These are phyloP conservation scores for Naematelia encephala DNA, from an alignment of 768 basidiomycete species.

Conservation along the genomic window DNA sequence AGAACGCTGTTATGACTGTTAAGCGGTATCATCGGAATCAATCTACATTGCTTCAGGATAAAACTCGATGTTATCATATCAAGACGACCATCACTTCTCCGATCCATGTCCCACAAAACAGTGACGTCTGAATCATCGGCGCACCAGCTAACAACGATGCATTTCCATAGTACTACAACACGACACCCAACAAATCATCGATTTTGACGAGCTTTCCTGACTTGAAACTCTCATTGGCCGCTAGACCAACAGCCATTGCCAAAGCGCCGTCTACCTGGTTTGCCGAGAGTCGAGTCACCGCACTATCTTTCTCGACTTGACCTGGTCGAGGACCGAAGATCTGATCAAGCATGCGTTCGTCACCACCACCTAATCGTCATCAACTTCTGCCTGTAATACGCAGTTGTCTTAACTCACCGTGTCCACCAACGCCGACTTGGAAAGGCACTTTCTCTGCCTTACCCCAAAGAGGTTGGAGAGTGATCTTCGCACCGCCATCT, in stretches of 20 bases:
- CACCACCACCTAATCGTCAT: constrained; percentile 51
- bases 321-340: constrained; percentile 57
- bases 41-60: too few species aligned
- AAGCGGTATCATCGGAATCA: too few species aligned
- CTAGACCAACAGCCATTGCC: constrained; percentile 56
- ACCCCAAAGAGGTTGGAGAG: constrained; percentile 55
- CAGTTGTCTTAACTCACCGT: constrained; percentile 54
- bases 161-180: too few species aligned
- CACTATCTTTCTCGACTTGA: constrained; percentile 52
- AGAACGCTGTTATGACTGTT: too few species aligned
- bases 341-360: constrained; percentile 56
- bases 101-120: too few species aligned
- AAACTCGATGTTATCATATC: too few species aligned
- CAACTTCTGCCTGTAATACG: background rate
- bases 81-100: too few species aligned
- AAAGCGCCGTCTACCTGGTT: constrained; percentile 56
- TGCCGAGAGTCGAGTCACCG: constrained; percentile 56
- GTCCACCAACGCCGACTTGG: constrained; percentile 53
- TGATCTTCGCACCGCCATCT: constrained; percentile 54
- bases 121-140: too few species aligned
- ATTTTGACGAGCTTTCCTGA: constrained; percentile 54
- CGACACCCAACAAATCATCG: constrained; percentile 43
- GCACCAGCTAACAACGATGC: too few species aligned
- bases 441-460: constrained; percentile 54
- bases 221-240: constrained; percentile 58